These are phyloP conservation scores for Fusarium longipes DNA, from an alignment of 2,329 filamentous ascomycete genomes.

Conservation along the genomic window DNA sequence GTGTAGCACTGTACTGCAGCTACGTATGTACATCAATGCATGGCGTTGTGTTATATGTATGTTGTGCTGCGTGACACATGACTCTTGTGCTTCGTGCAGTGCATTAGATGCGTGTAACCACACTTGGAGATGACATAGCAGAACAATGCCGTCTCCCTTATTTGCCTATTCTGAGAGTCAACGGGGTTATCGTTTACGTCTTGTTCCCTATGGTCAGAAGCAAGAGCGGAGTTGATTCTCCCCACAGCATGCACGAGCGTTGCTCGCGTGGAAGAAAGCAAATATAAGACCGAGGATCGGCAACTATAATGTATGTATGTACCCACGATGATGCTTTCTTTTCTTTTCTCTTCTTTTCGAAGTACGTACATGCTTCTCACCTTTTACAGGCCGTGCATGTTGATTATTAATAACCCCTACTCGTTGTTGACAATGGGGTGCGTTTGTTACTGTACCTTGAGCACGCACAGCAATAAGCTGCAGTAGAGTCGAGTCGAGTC, in stretches of 20 bases:
- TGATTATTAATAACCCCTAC: background rate
- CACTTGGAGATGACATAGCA: conserved; percentile 1
- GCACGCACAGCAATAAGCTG: background rate
- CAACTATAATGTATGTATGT: background rate
- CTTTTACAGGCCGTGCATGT: background rate
- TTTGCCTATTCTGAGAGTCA: background rate
- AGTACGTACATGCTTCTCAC: background rate
- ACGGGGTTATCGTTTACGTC: background rate
- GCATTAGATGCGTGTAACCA: conserved; percentile 28
- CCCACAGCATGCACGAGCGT: conserved; percentile 15
- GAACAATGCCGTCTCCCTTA: background rate
- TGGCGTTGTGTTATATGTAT: background rate
- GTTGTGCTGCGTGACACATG: conserved; percentile 5
- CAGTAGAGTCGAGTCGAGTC: background rate
- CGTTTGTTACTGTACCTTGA: background rate
- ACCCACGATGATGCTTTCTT: background rate
- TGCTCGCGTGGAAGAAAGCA: conserved; percentile 23
- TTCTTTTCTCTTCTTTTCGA: background rate
- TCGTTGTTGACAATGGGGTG: background rate
- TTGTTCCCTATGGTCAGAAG: background rate
- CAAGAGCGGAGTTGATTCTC: background rate
- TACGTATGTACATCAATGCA: background rate
- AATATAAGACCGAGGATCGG: background rate
- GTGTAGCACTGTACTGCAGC: background rate
- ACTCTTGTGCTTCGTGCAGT: conserved; percentile 9